phyloP scores from a whole-genome alignment of 768 basidiomycete species.

The Podaxis sp. region DNA sequence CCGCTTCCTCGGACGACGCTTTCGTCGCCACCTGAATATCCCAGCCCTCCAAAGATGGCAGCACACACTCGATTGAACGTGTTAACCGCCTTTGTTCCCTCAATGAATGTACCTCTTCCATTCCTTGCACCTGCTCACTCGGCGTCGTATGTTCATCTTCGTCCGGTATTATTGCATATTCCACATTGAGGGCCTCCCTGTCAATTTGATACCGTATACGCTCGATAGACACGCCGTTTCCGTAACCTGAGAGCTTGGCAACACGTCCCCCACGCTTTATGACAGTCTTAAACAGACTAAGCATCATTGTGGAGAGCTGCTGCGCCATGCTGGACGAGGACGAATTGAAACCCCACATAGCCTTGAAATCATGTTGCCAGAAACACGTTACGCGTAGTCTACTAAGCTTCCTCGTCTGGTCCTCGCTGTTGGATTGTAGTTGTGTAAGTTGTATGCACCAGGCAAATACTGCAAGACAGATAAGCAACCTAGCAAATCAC shows the following conservation, averaged over 20 bases:
- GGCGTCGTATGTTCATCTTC: constrained; percentile 46
- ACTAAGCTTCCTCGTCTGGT: constrained; percentile 34
- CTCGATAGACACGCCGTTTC: constrained; percentile 77
- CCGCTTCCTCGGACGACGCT: constrained; percentile 68
- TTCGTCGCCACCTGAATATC: constrained; percentile 76
- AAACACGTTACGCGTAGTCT: constrained; percentile 83
- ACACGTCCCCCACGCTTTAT: constrained; percentile 70
- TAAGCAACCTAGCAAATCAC: constrained; percentile 10
- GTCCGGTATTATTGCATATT: constrained; percentile 80
- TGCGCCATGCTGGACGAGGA: constrained; percentile 57
- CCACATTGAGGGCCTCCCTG: constrained; percentile 75
- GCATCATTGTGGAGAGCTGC: constrained; percentile 81
- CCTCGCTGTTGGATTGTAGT: constrained; percentile 22
- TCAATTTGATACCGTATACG: constrained; percentile 76
- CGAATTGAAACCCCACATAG: constrained; percentile 77
- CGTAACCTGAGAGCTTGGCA: constrained; percentile 73
- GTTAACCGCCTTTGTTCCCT: constrained; percentile 68
- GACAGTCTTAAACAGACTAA: constrained; percentile 80
- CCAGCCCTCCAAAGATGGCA: constrained; percentile 80
- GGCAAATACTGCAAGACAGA: constrained; percentile 58
- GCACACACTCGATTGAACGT: constrained; percentile 74
- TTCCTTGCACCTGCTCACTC: constrained; percentile 35
- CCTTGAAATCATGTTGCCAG: constrained; percentile 92
- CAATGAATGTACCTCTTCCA: constrained; percentile 60
- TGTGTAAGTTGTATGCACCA: constrained; percentile 86